Percentiles rank a stretch among this genome's conserved stretches.
These are phyloP conservation scores for Claviceps humidiphila DNA, from an alignment of 2,329 filamentous ascomycete species.

Conservation along the genomic window DNA sequence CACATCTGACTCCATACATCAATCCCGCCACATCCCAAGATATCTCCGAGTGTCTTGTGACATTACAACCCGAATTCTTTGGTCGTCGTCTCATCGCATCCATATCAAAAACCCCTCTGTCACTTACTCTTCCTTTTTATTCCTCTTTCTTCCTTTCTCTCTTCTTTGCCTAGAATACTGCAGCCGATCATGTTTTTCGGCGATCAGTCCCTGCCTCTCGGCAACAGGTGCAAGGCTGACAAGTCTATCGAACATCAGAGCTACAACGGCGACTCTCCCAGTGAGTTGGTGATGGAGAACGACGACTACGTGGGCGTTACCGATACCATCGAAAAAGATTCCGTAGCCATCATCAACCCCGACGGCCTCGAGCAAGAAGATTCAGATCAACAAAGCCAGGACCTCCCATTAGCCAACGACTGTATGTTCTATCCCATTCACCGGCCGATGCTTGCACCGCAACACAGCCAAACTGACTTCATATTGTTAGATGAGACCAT, in stretches of 20 bases:
- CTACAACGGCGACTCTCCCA: conserved; percentile 42
- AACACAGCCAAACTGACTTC: not conserved
- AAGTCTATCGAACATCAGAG: conserved; percentile 22
- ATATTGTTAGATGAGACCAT: conserved; percentile 61
- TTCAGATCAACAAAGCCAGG: conserved; percentile 30
- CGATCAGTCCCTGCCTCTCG: conserved; percentile 10
- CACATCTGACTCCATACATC: not conserved
- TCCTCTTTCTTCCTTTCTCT: conserved; percentile 5
- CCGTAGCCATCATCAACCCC: conserved; percentile 41
- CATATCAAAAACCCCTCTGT: no score
- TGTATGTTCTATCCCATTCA: conserved; percentile 26
- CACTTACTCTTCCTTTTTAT: no score
- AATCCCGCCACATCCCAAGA: not conserved
- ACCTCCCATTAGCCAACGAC: conserved; percentile 37
- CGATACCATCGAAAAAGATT: conserved; percentile 35
- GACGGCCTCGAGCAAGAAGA: conserved; percentile 34
- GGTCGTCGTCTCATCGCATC: not conserved
- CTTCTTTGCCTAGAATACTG: conserved; percentile 2
- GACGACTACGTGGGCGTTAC: conserved; percentile 40
- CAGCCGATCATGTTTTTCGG: conserved; percentile 11
- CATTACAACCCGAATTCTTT: not conserved
- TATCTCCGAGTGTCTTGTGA: not conserved
- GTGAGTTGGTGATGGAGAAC: conserved; percentile 42
- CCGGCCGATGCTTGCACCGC: not conserved
- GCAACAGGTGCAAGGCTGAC: conserved; percentile 14